Evolutionary conservation across 768 basidiomycete species (phyloP).

Genomic region (Epithele typhae): DNA sequence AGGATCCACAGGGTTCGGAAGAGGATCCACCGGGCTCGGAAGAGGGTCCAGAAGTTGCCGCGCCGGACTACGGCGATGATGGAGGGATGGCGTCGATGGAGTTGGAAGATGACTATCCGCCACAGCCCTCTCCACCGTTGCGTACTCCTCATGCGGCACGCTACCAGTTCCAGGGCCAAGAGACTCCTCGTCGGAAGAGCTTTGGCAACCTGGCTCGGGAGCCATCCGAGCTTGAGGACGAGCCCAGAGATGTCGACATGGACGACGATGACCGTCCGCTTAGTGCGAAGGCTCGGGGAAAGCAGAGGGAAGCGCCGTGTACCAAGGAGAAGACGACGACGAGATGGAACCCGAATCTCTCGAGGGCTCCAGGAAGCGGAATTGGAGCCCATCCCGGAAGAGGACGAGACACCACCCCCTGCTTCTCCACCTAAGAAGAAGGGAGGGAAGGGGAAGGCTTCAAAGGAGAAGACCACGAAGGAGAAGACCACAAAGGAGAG

Average conservation of each 20-base stretch:
- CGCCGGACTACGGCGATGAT: constrained; percentile 10
- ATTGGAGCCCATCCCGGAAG: constrained; percentile 12
- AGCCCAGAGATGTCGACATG: constrained; percentile 4
- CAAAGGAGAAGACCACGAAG: constrained; percentile 31
- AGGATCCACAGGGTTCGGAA: constrained; percentile 14
- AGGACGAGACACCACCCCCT: background rate
- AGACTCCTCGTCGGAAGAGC: constrained; percentile 23
- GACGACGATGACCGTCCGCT: constrained; percentile 13
- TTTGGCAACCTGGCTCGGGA: constrained; percentile 49
- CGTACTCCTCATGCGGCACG: background rate
- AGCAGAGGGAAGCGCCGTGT: constrained; percentile 35
- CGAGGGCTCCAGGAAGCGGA: constrained; percentile 29
- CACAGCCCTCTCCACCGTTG: background rate
- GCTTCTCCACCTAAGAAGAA: constrained; percentile 16
- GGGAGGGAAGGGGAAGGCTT: constrained; percentile 13
- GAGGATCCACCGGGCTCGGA: constrained; percentile 9
- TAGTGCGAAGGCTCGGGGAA: constrained; percentile 18
- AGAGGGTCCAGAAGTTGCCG: constrained; percentile 15
- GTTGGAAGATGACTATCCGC: constrained; percentile 7
- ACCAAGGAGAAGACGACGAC: constrained; percentile 17
- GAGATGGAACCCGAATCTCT: constrained; percentile 41
- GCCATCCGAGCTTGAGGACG: constrained; percentile 32
- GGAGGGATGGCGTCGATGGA: too few relatives aligned
- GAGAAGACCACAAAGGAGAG: too few relatives aligned
- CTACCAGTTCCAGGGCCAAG: background rate